These are phyloP conservation scores for Neurospora cerealis DNA, from an alignment of 495 filamentous ascomycete species.

Conservation along the genomic window DNA sequence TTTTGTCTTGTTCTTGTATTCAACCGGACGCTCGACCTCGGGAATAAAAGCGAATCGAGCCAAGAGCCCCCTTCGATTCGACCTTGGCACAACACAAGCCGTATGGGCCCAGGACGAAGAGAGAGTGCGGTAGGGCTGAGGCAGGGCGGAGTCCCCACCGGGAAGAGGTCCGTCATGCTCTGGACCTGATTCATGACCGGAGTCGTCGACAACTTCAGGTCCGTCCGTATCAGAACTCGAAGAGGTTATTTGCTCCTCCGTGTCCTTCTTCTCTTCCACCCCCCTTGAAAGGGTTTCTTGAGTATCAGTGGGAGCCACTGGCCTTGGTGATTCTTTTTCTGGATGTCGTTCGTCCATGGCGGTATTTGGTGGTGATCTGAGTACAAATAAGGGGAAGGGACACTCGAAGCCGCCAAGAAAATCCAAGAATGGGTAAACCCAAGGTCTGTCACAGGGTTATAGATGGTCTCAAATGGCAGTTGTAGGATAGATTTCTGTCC, in stretches of 20 bases:
- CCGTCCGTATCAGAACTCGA: neutral
- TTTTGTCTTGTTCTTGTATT: constrained; percentile 64
- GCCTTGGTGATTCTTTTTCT: neutral
- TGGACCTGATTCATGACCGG: neutral
- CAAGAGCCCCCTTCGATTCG: constrained; percentile 65
- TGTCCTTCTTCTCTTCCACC: neutral
- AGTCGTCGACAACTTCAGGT: neutral
- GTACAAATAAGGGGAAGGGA: neutral
- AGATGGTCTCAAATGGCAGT: neutral
- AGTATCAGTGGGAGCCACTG: neutral
- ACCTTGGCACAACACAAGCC: constrained; percentile 49
- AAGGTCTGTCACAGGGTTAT: neutral
- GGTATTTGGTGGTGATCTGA: neutral
- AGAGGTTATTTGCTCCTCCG: neutral
- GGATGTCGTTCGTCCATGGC: neutral
- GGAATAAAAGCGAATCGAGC: constrained; percentile 65
- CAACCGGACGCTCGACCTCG: constrained; percentile 66
- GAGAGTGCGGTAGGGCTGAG: constrained; percentile 17
- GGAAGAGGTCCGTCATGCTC: neutral
- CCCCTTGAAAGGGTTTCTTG: neutral
- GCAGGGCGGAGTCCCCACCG: neutral
- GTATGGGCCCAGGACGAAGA: constrained; percentile 29
- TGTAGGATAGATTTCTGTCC: neutral
- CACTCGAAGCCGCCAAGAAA: neutral
- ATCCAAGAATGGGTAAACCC: neutral